Evolutionary conservation across 2,329 filamentous ascomycete genomes (phyloP).

Genomic region (Ciborinia camelliae): DNA sequence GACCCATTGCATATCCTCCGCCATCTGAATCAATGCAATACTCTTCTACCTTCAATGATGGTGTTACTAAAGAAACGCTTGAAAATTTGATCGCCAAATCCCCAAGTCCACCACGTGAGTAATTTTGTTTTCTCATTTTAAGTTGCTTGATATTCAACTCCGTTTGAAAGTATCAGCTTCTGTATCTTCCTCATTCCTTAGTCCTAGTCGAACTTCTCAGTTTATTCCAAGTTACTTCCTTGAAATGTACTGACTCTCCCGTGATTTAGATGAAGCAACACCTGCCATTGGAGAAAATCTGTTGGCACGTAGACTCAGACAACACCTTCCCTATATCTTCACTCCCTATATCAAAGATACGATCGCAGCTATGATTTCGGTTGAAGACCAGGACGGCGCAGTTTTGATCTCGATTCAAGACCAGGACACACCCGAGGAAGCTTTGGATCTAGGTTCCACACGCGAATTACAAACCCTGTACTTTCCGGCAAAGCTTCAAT

Average conservation of each 20-base stretch:
- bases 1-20: neutral
- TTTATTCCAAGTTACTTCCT: neutral
- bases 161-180: neutral
- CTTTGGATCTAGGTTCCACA: neutral
- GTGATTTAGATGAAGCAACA: neutral
- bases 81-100: neutral
- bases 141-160: neutral
- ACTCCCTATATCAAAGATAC: conserved; percentile 15
- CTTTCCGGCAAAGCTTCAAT: conserved; percentile 13
- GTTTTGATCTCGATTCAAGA: neutral
- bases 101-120: neutral
- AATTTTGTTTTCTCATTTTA: neutral
- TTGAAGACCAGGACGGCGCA: neutral
- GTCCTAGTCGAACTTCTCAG: neutral
- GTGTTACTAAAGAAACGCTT: neutral
- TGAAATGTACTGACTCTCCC: neutral
- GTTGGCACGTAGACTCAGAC: conserved; percentile 11
- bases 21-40: neutral
- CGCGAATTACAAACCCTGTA: conserved; percentile 2
- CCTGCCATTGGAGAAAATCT: neutral
- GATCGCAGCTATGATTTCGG: conserved; percentile 2
- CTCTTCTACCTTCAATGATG: conserved; percentile 6
- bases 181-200: neutral
- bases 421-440: neutral
- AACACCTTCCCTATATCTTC: conserved; percentile 18